These are phyloP conservation scores for Eucalyptus curtisii DNA, from an alignment of 345 rosid genomes.

Conservation along the genomic window DNA sequence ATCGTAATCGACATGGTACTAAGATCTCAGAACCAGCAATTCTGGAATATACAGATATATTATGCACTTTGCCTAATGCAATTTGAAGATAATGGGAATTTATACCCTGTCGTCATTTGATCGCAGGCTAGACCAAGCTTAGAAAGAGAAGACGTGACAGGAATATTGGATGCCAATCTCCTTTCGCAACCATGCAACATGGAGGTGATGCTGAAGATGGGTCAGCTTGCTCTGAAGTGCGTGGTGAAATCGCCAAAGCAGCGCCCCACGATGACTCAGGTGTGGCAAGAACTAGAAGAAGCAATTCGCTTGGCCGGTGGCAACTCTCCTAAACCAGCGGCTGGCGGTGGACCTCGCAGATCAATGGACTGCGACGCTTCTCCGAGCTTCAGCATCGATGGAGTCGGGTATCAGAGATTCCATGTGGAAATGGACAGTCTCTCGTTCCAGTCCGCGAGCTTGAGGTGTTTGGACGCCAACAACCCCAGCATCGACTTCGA, in stretches of 20 bases:
- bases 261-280: slow-evolving; percentile 45
- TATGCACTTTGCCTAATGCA: neutral
- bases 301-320: slow-evolving; percentile 8
- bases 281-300: slow-evolving; percentile 38
- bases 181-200: slow-evolving; percentile 34
- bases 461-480: slow-evolving; percentile 25
- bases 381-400: slow-evolving; percentile 39
- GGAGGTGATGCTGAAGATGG: slow-evolving; percentile 52
- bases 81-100: neutral
- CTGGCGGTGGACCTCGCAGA: neutral
- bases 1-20: neutral
- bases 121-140: slow-evolving; percentile 40
- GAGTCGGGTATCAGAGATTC: slow-evolving; percentile 37
- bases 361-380: slow-evolving; percentile 10
- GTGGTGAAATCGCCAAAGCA: slow-evolving; percentile 25
- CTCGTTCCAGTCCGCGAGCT: slow-evolving; percentile 19
- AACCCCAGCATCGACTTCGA: slow-evolving; percentile 21
- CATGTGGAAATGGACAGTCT: slow-evolving; percentile 33
- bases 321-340: neutral
- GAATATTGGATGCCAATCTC: slow-evolving; percentile 36
- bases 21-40: neutral
- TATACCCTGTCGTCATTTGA: neutral
- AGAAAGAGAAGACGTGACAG: slow-evolving; percentile 30
- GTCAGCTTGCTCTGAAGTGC: slow-evolving; percentile 35
- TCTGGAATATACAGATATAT: neutral